These are phyloP conservation scores for Magnaporthiopsis poae DNA, from an alignment of 2,329 filamentous ascomycete species.

Conservation along the genomic window DNA sequence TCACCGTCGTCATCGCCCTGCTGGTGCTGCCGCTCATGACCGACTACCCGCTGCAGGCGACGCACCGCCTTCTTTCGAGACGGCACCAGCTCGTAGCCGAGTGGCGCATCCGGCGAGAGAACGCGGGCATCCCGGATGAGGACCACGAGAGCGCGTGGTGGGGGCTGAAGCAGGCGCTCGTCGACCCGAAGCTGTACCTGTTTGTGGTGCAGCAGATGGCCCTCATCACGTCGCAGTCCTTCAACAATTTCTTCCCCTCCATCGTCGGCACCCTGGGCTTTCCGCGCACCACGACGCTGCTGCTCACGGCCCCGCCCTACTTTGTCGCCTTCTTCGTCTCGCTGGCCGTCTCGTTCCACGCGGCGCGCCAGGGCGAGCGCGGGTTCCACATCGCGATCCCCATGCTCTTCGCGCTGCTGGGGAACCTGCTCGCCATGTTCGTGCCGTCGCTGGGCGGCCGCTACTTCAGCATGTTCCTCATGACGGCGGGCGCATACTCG, in stretches of 20 bases:
- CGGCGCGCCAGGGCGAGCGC: conserved; percentile 60
- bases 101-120: conserved; percentile 19
- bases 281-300: conserved; percentile 38
- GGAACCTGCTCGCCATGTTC: conserved; percentile 58
- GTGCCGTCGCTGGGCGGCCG: conserved; percentile 51
- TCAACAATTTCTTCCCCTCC: conserved; percentile 18
- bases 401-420: conserved; percentile 39
- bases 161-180: conserved; percentile 14
- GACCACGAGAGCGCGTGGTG: conserved; percentile 13
- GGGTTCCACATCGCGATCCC: conserved; percentile 59
- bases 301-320: conserved; percentile 58
- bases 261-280: conserved; percentile 9
- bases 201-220: conserved; percentile 14
- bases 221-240: conserved; percentile 13
- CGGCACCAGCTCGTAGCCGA: conserved; percentile 18
- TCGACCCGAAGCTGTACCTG: conserved; percentile 18
- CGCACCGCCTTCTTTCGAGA: conserved; percentile 5
- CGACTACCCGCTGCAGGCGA: conserved; percentile 44
- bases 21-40: conserved; percentile 51
- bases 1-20: conserved; percentile 53
- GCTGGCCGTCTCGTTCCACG: conserved; percentile 58
- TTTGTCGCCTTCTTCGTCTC: conserved; percentile 52
- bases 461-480: conserved; percentile 64
- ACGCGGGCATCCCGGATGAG: conserved; percentile 17
- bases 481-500: conserved; percentile 43